These are phyloP conservation scores for Leccinum huronense DNA, from an alignment of 1,284 basidiomycete genomes.

Conservation along the genomic window DNA sequence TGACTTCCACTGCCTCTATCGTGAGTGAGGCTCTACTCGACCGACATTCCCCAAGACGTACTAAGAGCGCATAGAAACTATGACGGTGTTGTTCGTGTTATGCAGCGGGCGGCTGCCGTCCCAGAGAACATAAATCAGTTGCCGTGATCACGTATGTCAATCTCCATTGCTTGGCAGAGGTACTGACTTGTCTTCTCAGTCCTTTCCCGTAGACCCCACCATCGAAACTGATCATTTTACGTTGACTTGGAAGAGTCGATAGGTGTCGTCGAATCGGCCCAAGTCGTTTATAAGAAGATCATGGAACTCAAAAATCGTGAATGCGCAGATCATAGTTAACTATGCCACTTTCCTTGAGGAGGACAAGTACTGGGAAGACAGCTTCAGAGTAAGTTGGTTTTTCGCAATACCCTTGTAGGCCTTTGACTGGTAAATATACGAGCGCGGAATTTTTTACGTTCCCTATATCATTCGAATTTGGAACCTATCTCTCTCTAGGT, in stretches of 20 bases:
- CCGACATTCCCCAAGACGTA: conserved; percentile 4
- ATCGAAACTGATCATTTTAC: conserved; percentile 98
- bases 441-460: conserved; percentile 99
- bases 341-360: conserved; percentile 97
- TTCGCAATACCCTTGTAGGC: background rate
- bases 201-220: conserved; percentile 80
- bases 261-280: conserved; percentile 89
- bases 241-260: conserved; percentile 97
- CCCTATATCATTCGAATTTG: conserved; percentile 97
- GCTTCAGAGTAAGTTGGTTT: conserved; percentile 81
- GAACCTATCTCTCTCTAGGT: conserved; percentile 99
- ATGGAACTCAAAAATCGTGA: conserved; percentile 96
- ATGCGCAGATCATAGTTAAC: conserved; percentile 96
- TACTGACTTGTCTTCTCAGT: conserved; percentile 42
- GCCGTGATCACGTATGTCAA: conserved; percentile 86
- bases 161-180: background rate
- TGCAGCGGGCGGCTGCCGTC: conserved; percentile 92
- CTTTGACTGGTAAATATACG: conserved; percentile 70
- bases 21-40: conserved; percentile 67
- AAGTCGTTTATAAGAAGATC: conserved; percentile 95
- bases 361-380: conserved; percentile 97
- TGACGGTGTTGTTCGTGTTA: conserved; percentile 90
- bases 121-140: conserved; percentile 90
- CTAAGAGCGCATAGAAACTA: conserved; percentile 68
- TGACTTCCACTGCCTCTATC: conserved; percentile 87